Percentiles rank a stretch among this genome's conserved stretches.
phyloP scores from a whole-genome alignment of 306 rosid genomes.

The Sophora flavescens region DNA sequence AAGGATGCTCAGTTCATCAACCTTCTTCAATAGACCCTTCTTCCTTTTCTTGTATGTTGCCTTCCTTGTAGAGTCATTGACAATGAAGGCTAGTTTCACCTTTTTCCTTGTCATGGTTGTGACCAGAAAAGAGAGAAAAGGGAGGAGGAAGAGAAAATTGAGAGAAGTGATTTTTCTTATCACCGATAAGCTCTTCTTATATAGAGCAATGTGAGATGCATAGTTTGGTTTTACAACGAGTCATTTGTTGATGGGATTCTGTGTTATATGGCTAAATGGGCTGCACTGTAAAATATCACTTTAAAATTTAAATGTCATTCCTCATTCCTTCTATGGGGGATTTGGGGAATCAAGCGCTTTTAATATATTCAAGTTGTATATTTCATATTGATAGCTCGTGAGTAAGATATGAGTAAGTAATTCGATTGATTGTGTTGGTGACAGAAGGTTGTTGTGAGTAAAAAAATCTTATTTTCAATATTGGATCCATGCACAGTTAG shows the following conservation, averaged over 20 bases:
- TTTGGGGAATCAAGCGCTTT: too few species aligned
- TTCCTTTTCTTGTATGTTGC: slow-evolving; percentile 52
- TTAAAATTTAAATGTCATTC: too few species aligned
- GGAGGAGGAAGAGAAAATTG: background rate
- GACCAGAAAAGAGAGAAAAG: background rate
- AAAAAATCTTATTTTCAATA: background rate
- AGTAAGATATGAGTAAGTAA: background rate
- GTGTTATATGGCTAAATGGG: too few species aligned
- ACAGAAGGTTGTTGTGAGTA: too few species aligned
- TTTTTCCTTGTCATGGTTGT: slow-evolving; percentile 44
- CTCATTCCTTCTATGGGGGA: too few species aligned
- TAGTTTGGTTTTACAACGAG: too few species aligned
- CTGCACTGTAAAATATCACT: too few species aligned
- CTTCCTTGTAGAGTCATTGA: slow-evolving; percentile 43
- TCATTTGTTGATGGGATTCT: too few species aligned
- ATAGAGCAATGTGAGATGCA: slow-evolving; percentile 10
- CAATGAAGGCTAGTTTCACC: slow-evolving; percentile 53
- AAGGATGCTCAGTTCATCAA: slow-evolving; percentile 48
- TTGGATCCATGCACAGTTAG: background rate
- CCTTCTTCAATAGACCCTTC: slow-evolving; percentile 47
- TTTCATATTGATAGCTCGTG: too few species aligned
- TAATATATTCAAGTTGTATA: background rate
- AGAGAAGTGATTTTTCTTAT: slow-evolving; percentile 7
- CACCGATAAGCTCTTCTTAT: background rate
- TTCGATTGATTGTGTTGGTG: background rate